Conservation (phyloP, 768 basidiomycete genomes). For the Tephrocybe sp. region DNA sequence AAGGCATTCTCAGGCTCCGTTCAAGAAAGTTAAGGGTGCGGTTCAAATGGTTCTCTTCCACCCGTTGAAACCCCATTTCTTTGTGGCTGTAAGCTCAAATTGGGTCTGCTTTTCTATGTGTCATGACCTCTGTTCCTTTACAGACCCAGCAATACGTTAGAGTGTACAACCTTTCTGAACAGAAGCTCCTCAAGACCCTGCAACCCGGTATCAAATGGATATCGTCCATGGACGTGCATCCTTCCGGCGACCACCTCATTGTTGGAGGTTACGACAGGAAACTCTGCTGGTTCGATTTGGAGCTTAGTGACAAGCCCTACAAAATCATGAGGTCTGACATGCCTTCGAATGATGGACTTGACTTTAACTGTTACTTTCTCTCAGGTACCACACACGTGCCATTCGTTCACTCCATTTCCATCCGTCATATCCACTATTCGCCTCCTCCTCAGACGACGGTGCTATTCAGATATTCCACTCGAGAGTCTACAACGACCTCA, state of each 20-base stretch:
- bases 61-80: conserved; percentile 92
- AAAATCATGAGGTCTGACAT: conserved; percentile 80
- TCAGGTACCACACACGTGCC: conserved; percentile 90
- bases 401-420: conserved; percentile 94
- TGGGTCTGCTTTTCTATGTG: conserved; percentile 4
- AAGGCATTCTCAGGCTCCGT: conserved; percentile 95
- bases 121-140: conserved; percentile 14
- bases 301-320: conserved; percentile 95
- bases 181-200: conserved; percentile 91
- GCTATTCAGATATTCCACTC: conserved; percentile 97
- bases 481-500: conserved; percentile 90
- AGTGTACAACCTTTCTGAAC: conserved; percentile 91
- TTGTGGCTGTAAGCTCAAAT: conserved; percentile 79
- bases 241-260: conserved; percentile 93
- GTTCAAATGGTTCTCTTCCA: conserved; percentile 95
- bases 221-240: conserved; percentile 95
- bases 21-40: conserved; percentile 90
- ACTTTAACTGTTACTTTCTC: conserved; percentile 7
- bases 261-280: conserved; percentile 98
- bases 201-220: conserved; percentile 97
- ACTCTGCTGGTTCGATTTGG: conserved; percentile 98
- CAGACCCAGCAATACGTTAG: conserved; percentile 97
- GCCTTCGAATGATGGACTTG: conserved; percentile 9
- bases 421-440: conserved; percentile 92
- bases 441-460: conserved; percentile 95